These are phyloP conservation scores for Phytophthora tentaculata DNA, from an alignment of 352 stramenopile species.

Conservation along the genomic window DNA sequence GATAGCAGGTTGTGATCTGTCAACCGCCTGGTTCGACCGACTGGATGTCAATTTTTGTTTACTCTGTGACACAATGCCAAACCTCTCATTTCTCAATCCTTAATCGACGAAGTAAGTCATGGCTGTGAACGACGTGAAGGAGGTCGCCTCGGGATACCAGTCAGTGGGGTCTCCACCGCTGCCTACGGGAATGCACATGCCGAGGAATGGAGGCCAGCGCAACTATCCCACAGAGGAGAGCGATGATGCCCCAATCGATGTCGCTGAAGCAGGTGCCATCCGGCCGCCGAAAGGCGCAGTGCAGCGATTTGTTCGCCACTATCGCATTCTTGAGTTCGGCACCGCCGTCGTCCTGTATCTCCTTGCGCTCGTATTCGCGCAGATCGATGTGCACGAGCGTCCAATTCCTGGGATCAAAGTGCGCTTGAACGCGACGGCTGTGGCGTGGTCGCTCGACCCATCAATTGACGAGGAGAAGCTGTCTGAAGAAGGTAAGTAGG, in stretches of 20 bases:
- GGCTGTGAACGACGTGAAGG: conserved; percentile 1
- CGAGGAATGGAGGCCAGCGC: conserved; percentile 2
- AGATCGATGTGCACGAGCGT: conserved; percentile 64
- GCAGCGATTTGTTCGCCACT: conserved; percentile 38
- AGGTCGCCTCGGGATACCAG: conserved; percentile 16
- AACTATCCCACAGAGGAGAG: conserved; percentile 20
- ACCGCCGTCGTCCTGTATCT: conserved; percentile 52
- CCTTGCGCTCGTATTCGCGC: conserved; percentile 53
- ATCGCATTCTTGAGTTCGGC: conserved; percentile 66
- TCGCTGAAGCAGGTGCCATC: conserved; percentile 14
- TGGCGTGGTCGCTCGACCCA: conserved; percentile 54
- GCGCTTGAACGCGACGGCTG: conserved; percentile 45
- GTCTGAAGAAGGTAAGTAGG: conserved; percentile 43
- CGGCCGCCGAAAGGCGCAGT: conserved; percentile 1
- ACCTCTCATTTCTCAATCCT: conserved; percentile 21
- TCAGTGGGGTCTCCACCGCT: conserved; percentile 22
- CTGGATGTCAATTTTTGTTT: conserved; percentile 21
- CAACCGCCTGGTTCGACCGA: conserved; percentile 6
- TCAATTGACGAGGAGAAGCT: conserved; percentile 57
- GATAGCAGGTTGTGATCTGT: conserved; percentile 24
- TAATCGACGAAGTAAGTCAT: conserved; percentile 8
- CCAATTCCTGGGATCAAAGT: conserved; percentile 60
- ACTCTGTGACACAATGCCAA: conserved; percentile 3
- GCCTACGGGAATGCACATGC: conserved; percentile 7
- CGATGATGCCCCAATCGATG: conserved; percentile 16